Evolutionary conservation across 208 protist species (phyloP).

Genomic region (Crithidia sp.): DNA sequence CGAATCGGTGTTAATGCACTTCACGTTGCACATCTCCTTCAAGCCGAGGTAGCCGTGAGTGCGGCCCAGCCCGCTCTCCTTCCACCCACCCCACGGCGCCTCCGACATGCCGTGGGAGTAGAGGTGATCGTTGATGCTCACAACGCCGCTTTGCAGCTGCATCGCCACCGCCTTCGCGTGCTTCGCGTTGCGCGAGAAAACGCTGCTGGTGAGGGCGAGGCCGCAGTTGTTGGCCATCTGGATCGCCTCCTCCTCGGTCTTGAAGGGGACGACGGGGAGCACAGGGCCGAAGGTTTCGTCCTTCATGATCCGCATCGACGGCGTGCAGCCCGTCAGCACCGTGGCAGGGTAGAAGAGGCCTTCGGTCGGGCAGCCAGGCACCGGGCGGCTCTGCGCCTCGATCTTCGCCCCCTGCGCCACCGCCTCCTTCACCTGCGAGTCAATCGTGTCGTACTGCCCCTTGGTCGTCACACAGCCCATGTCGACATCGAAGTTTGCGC

Average conservation of each 20-base stretch:
- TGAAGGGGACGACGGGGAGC: slow-evolving; percentile 74
- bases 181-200: slow-evolving; percentile 61
- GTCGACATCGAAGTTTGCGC: slow-evolving; percentile 59
- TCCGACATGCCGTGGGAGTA: slow-evolving; percentile 70
- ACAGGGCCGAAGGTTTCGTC: slow-evolving; percentile 95
- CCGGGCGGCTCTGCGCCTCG: slow-evolving; percentile 69
- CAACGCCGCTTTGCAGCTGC: slow-evolving; percentile 76
- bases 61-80: slow-evolving; percentile 85
- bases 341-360: slow-evolving; percentile 88
- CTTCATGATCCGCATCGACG: slow-evolving; percentile 81
- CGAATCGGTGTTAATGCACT: slow-evolving; percentile 77
- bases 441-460: slow-evolving; percentile 64
- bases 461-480: slow-evolving; percentile 76
- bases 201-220: slow-evolving; percentile 80
- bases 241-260: slow-evolving; percentile 80
- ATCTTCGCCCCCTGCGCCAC: slow-evolving; percentile 63
- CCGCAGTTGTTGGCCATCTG: slow-evolving; percentile 71
- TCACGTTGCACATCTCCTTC: slow-evolving; percentile 86
- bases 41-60: slow-evolving; percentile 82
- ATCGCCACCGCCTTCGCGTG: slow-evolving; percentile 46
- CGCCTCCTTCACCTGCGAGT: slow-evolving; percentile 72
- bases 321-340: slow-evolving; percentile 75
- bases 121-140: slow-evolving; percentile 86
- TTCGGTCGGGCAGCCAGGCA: slow-evolving; percentile 40
- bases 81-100: slow-evolving; percentile 91